phyloP scores from a whole-genome alignment of 73 alveolate species.

The Effrenium voratum region DNA sequence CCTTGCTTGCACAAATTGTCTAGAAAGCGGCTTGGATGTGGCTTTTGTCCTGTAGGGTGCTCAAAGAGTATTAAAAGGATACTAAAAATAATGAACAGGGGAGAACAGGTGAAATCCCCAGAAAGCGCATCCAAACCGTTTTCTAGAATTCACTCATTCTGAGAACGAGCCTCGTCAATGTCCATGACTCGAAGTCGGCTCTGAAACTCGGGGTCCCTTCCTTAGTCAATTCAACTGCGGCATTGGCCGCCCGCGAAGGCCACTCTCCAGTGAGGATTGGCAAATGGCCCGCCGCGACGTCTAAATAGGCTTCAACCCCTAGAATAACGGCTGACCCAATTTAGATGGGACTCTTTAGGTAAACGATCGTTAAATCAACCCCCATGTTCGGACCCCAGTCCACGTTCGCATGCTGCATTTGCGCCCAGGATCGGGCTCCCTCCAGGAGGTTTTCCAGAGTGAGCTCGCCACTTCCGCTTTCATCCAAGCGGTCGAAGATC shows the following conservation, averaged over 20 bases:
- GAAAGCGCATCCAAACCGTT: background rate
- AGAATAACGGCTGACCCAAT: background rate
- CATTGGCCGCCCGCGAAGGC: background rate
- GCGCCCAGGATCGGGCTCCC: slow-evolving; percentile 38
- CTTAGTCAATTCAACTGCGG: background rate
- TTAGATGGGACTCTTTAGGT: background rate
- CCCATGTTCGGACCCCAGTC: background rate
- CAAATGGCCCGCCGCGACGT: background rate
- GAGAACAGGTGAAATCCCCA: background rate
- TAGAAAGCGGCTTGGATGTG: background rate
- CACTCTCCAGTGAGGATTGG: background rate
- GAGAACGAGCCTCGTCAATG: slow-evolving; percentile 1
- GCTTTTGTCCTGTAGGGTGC: background rate
- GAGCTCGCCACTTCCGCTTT: slow-evolving; percentile 66
- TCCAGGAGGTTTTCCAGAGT: slow-evolving; percentile 66
- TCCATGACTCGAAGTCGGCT: slow-evolving; percentile 55
- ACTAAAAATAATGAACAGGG: background rate
- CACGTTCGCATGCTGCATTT: background rate
- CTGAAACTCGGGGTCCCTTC: slow-evolving; percentile 54
- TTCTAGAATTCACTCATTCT: background rate
- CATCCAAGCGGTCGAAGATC: slow-evolving; percentile 71
- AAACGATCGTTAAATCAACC: background rate
- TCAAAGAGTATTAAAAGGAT: background rate
- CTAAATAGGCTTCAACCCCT: background rate
- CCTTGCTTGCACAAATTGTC: background rate